phyloP scores from a whole-genome alignment of 1,284 basidiomycete genomes.

The Fistulinella cinereoalba region DNA sequence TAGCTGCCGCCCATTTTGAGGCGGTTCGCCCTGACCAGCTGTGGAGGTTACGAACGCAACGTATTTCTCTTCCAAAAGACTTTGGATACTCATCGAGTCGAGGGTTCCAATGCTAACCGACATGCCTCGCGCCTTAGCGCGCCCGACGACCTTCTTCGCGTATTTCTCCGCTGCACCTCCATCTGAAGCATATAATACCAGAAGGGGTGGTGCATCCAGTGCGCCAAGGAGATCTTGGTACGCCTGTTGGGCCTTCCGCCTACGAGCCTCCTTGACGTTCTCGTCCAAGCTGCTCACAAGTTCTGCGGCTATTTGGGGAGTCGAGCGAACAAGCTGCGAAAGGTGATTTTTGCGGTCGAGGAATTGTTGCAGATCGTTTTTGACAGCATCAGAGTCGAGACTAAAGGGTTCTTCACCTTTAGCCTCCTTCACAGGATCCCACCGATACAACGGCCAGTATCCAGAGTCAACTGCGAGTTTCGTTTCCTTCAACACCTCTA shows the following conservation, averaged over 20 bases:
- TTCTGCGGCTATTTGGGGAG: slow-evolving; percentile 80
- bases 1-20: slow-evolving; percentile 92
- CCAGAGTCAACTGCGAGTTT: slow-evolving; percentile 96
- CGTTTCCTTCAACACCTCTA: slow-evolving; percentile 93
- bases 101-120: slow-evolving; percentile 70
- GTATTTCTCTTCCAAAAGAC: slow-evolving; percentile 74
- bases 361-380: slow-evolving; percentile 93
- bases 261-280: slow-evolving; percentile 81
- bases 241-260: slow-evolving; percentile 79
- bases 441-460: slow-evolving; percentile 98
- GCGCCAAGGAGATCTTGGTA: slow-evolving; percentile 84
- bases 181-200: slow-evolving; percentile 91
- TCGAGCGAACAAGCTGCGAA: slow-evolving; percentile 83
- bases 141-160: slow-evolving; percentile 82
- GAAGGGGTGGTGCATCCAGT: slow-evolving; percentile 87
- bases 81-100: slow-evolving; percentile 77
- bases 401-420: slow-evolving; percentile 82
- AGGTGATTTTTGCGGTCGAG: slow-evolving; percentile 96
- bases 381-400: slow-evolving; percentile 92
- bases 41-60: slow-evolving; percentile 90
- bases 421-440: slow-evolving; percentile 85
- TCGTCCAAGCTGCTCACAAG: slow-evolving; percentile 85
- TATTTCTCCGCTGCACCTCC: slow-evolving; percentile 95
- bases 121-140: slow-evolving; percentile 85
- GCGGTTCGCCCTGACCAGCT: slow-evolving; percentile 99